These are phyloP conservation scores for Rhodosporidiobolus sp. DNA, from an alignment of 768 basidiomycete species.

Conservation along the genomic window DNA sequence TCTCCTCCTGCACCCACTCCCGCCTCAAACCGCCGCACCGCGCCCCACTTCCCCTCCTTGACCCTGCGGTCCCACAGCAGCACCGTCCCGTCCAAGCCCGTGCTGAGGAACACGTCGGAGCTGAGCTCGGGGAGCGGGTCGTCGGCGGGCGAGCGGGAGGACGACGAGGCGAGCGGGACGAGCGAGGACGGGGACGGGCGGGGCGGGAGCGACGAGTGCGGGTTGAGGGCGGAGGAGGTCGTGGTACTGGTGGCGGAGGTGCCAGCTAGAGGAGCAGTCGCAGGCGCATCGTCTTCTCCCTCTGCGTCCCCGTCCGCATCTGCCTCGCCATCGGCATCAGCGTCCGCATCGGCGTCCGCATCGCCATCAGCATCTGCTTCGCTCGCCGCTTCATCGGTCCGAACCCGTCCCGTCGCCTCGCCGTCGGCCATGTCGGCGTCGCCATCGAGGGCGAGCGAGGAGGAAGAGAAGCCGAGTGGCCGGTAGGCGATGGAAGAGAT, in stretches of 20 bases:
- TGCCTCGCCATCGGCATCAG: slow-evolving; percentile 40
- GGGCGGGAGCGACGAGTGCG: background rate
- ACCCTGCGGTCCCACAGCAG: slow-evolving; percentile 85
- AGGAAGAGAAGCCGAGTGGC: slow-evolving; percentile 54
- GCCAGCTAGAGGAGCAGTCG: background rate
- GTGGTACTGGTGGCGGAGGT: too few species aligned
- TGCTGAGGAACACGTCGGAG: slow-evolving; percentile 78
- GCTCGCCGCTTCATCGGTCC: slow-evolving; percentile 10
- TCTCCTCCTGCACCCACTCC: background rate
- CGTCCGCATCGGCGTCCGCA: slow-evolving; percentile 37
- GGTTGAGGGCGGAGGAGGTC: background rate
- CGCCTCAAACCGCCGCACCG: slow-evolving; percentile 14
- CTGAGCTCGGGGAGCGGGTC: slow-evolving; percentile 59
- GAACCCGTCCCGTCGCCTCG: background rate
- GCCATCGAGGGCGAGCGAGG: slow-evolving; percentile 27
- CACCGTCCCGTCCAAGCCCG: slow-evolving; percentile 86
- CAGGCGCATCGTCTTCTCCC: slow-evolving; percentile 8
- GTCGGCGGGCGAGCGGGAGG: background rate
- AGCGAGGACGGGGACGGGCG: background rate
- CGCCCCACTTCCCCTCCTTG: background rate
- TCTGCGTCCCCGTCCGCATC: slow-evolving; percentile 18
- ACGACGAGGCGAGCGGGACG: slow-evolving; percentile 8
- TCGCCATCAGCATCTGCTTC: background rate
- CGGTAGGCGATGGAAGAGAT: slow-evolving; percentile 75
- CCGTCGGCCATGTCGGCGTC: slow-evolving; percentile 14